Evolutionary conservation across 2,329 filamentous ascomycete genomes (phyloP), one percentile per base, ranked within the genome.

Genomic region (Cladobotryum mycophilum): DNA sequence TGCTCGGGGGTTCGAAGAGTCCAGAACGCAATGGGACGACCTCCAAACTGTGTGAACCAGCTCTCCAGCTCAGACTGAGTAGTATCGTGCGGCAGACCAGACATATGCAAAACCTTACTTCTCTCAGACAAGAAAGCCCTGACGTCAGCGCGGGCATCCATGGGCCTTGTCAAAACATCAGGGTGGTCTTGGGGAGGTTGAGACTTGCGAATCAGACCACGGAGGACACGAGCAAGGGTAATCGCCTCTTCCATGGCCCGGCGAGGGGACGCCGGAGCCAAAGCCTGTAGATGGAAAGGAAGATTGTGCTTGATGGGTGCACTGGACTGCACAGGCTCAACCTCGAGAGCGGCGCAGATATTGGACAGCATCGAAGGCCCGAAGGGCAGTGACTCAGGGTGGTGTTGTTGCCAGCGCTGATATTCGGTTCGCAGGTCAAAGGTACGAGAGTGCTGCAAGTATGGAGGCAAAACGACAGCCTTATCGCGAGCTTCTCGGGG

Each of bases 21-120:
- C 93, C 93, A 99, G 74, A 99, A 99, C 17, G 93, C 93, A 72
- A 99, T 99, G 30, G 93, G 93, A 41, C 93, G 88, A 45, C 93
- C 93, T 57, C 93, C 93, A 66, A 96, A 99, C 70, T 99, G 93
- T 30, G 93, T 99, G 67, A 97, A 99, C 93, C 93, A 99, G 73
- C 91, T 96, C 75, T 99, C 93, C 20, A 99, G 80, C 74, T 99
- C 93, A 3, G 92, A 97, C 73, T 99, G 93, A 2, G 93, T 99
- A 35, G 93, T 99, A 63, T 99, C 93, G 67, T 99, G 93, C 41
- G 93, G 93, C 47, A 99, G 79, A 45, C 93, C 93, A 63, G 91
- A 96, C 85, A 99, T 92, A 71, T 99, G 93, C 50, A 99, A 81
- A 37, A 99, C 92, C 74, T 99, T 99, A 77, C 91, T 96, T 54